Evolutionary conservation across 352 stramenopile genomes (phyloP).

Genomic region (Pythium utonaiense): DNA sequence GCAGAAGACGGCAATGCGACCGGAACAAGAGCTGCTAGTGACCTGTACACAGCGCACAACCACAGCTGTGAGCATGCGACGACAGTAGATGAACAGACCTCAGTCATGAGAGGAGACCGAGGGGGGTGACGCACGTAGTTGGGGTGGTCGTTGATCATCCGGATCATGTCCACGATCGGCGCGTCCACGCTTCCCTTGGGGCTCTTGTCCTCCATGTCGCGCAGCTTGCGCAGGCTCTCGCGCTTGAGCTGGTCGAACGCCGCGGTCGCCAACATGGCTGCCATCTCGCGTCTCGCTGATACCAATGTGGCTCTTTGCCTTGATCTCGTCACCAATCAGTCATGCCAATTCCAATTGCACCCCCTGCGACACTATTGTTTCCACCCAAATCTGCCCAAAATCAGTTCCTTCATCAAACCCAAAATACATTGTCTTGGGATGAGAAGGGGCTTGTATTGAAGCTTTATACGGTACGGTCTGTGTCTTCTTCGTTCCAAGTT

Average conservation of each 20-base stretch:
- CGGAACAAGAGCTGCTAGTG: constrained; percentile 90
- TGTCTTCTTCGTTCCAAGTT: constrained; percentile 18
- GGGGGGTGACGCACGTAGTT: constrained; percentile 61
- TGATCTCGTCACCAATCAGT: constrained; percentile 2
- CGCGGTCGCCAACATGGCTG: constrained; percentile 12
- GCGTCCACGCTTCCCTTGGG: constrained; percentile 90
- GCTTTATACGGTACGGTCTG: constrained; percentile 9
- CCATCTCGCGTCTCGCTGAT: constrained; percentile 5
- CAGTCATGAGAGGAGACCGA: not conserved
- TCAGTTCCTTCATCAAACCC: not conserved
- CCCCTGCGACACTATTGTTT: not conserved
- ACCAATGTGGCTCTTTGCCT: not conserved
- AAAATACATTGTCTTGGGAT: not conserved
- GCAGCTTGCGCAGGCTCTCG: constrained; percentile 82
- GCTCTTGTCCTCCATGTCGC: constrained; percentile 83
- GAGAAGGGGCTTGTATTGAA: not conserved
- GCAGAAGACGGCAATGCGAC: constrained; percentile 86
- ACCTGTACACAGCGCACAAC: constrained; percentile 37
- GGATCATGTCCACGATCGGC: constrained; percentile 86
- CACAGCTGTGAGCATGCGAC: not conserved
- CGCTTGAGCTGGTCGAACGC: constrained; percentile 82
- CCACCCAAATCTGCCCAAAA: not conserved
- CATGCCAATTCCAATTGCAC: constrained; percentile 1
- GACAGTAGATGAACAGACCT: not conserved
- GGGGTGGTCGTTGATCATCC: constrained; percentile 76